Base-by-base conservation (phyloP, 2,329 filamentous ascomycete genomes). In the Coniochaeta hoffmannii region DNA sequence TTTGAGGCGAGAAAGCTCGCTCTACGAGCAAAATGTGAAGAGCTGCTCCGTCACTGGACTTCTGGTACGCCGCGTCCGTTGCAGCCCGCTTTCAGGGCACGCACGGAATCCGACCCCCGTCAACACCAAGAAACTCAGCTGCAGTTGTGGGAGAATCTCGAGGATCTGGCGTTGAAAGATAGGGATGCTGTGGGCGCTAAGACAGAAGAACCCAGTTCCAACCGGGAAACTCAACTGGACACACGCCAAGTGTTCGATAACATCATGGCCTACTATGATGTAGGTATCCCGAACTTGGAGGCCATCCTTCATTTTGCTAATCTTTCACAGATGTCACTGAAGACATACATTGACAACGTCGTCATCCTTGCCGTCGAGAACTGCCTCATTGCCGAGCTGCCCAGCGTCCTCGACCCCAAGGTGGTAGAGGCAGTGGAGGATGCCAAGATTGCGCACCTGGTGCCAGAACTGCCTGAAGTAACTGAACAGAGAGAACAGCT, bases 281-380 rank as follows among this genome's bases (percentile, higher is more conserved):
- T 50, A 3, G 4, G 46, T 31, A 14, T 24, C 38, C 12, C 6
- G 3, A 22, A n/a, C 19, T 17, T 28, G 15, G 4, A 22, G 3
- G 3, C 11, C 34, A 36, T 11, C 17, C 17, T 17, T 11, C 38
- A 24, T 7, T 17, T 10, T 17, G 17, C 38, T 44, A 44, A 44
- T 17, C 11, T 17, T 26, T 14, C 7, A 10, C 15, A 52, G 50
- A 52, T 36, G 50, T 52, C 19, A 9, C 30, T 52, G 10, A 22
- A 19, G n/a, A 36, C 12, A 2, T 52, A 22, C 50, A 36, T 10
- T 5, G 50, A 52, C 17, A 52, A 52, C 31, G n/a, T 52, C 12
- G n/a, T 52, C 50, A 52, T 52, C 28, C 32, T 52, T 10, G 50
- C 50, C 17, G 19, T 52, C 17, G 50, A 52, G 50, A 52, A 52